Evolutionary conservation across 192 early-diverging fungal species (phyloP), one percentile per base, ranked within the genome.

Genomic region (Linnemannia elongata): DNA sequence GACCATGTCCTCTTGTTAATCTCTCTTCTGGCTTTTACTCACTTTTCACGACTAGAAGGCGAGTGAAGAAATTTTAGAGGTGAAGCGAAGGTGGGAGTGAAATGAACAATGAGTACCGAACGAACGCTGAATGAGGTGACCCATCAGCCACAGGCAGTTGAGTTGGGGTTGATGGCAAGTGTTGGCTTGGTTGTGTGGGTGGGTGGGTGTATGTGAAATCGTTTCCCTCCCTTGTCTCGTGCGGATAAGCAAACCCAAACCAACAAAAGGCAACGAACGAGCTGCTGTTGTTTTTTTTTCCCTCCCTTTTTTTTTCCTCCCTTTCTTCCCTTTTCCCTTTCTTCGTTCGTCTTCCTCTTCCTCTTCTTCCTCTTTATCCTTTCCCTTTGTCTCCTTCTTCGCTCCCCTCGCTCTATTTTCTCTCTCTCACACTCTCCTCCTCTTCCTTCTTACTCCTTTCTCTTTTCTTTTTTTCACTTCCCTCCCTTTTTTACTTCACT

Each of bases 371-470:
- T 39, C 63, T 4, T 41, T 44, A 13, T 77, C 70, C 45, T 81
- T 39, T 68, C 20, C 45, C 83, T 72, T 47, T 63, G 27, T 76
- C 54, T 38, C 71, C 72, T 82, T 68, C 60, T n/a, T 68, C 30
- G 22, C 44, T n/a, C 60, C 27, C 80, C 54, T 44, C 10, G 1
- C 22, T 38, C 63, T 69, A 13, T 38, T 75, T 27, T n/a, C 24
- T 45, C 30, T 27, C n/a, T n/a, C 44, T 45, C 27, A n/a, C 17
- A 54, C 39, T 49, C 35, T 47, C 10, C 35, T 27, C 24, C 36
- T 41, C 70, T 20, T 33, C 45, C 68, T 54, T 45, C 63, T 52
- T 52, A 18, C 47, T 72, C 74, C 49, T 76, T 55, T 35, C 20
- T 45, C 49, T 52, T 74, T 52, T 39, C 60, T 57, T 75, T 35